phyloP scores from a whole-genome alignment of 306 rosid genomes.

The Adenanthera pavonina region DNA sequence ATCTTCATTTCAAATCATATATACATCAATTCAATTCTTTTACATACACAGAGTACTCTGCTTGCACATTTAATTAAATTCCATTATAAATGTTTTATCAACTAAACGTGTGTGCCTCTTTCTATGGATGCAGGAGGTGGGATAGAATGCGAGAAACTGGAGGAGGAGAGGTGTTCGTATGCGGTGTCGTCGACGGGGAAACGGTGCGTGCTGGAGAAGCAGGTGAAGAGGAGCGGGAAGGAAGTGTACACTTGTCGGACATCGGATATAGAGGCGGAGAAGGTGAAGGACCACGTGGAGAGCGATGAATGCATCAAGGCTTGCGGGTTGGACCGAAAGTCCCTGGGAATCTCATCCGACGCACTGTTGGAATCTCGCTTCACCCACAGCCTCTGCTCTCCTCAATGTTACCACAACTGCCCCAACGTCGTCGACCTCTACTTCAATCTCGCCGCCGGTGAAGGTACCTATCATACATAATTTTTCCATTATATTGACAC shows the following conservation, averaged over 20 bases:
- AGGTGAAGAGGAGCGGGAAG: slow-evolving; percentile 55
- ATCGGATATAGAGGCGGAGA: slow-evolving; percentile 60
- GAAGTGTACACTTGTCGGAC: slow-evolving; percentile 60
- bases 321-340: slow-evolving; percentile 59
- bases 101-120: no score
- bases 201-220: slow-evolving; percentile 69
- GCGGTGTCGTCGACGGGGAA: slow-evolving; percentile 63
- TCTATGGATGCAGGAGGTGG: slow-evolving; percentile 27
- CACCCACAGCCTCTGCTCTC: slow-evolving; percentile 59
- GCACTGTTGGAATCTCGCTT: slow-evolving; percentile 57
- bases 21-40: background rate
- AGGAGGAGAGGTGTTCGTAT: slow-evolving; percentile 54
- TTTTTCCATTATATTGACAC: no score
- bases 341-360: slow-evolving; percentile 63
- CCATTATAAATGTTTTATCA: no score
- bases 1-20: no score
- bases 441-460: slow-evolving; percentile 79
- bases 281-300: slow-evolving; percentile 54
- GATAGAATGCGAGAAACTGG: slow-evolving; percentile 56
- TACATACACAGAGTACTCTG: background rate
- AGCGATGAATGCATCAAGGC: slow-evolving; percentile 57
- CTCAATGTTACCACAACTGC: slow-evolving; percentile 55
- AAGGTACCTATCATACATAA: slow-evolving; percentile 44
- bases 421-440: slow-evolving; percentile 67
- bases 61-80: no score